These are phyloP conservation scores for Cryptococcus neoformans DNA, from an alignment of 1,284 basidiomycete genomes.

Conservation along the genomic window DNA sequence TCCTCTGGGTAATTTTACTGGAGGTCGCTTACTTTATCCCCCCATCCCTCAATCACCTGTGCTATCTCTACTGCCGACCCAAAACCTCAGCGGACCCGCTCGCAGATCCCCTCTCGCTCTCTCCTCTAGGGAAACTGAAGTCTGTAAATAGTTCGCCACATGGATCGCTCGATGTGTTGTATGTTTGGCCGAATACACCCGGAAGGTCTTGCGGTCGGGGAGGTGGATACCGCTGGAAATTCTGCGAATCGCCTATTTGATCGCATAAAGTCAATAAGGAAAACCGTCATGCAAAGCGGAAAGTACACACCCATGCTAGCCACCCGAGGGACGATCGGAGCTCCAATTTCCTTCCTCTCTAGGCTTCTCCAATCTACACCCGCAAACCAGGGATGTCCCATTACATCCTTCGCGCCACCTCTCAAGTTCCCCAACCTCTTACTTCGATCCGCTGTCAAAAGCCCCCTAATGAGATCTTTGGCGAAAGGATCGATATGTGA, in stretches of 20 bases:
- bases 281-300: neutral
- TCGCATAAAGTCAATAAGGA: neutral
- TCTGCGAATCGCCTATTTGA: constrained; percentile 46
- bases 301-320: constrained; percentile 48
- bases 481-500: constrained; percentile 52
- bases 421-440: constrained; percentile 53
- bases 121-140: constrained; percentile 29
- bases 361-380: constrained; percentile 53
- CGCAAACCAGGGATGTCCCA: constrained; percentile 52
- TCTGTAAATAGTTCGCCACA: constrained; percentile 43
- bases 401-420: constrained; percentile 53
- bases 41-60: too few relatives aligned
- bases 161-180: constrained; percentile 38
- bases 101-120: neutral
- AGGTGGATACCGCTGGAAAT: constrained; percentile 50
- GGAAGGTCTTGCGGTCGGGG: constrained; percentile 48
- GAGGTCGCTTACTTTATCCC: too few relatives aligned
- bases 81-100: too few relatives aligned
- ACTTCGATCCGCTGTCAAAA: constrained; percentile 51
- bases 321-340: constrained; percentile 53
- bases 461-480: constrained; percentile 51
- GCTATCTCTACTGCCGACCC: too few relatives aligned
- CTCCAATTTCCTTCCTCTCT: constrained; percentile 51
- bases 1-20: too few relatives aligned
- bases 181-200: constrained; percentile 45